These are phyloP conservation scores for Wickerhamiella azymoides DNA, from an alignment of 805 yeast species.

Conservation along the genomic window DNA sequence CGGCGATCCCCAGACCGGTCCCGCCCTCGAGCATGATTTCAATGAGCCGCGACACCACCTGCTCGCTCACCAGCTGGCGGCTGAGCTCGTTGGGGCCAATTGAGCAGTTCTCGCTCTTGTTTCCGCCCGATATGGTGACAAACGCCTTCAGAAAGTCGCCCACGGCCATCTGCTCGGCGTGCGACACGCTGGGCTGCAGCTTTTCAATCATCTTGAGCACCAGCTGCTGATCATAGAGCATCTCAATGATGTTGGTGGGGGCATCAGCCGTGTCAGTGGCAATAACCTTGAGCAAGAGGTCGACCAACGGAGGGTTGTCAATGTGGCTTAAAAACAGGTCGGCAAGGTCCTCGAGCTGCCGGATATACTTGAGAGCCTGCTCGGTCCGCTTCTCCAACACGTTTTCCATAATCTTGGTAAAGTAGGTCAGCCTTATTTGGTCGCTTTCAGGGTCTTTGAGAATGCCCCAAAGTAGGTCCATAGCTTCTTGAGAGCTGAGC, in stretches of 20 bases:
- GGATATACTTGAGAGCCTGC: conserved; percentile 57
- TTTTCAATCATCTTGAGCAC: conserved; percentile 60
- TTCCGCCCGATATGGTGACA: conserved; percentile 86
- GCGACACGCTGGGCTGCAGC: conserved; percentile 50
- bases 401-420: conserved; percentile 85
- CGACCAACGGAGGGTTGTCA: conserved; percentile 91
- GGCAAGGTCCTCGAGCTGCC: conserved; percentile 56
- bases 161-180: conserved; percentile 79
- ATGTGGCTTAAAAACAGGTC: conserved; percentile 72
- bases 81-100: conserved; percentile 94
- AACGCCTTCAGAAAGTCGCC: conserved; percentile 92
- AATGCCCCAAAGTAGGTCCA: conserved; percentile 66
- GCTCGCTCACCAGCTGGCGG: conserved; percentile 71
- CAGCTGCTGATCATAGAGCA: conserved; percentile 56
- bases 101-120: conserved; percentile 75
- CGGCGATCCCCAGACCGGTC: conserved; percentile 84
- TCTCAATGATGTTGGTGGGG: conserved; percentile 75
- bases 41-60: conserved; percentile 52
- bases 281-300: conserved; percentile 72
- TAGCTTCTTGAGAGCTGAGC: conserved; percentile 53
- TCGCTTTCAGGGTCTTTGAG: conserved; percentile 49
- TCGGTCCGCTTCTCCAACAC: conserved; percentile 78
- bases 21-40: conserved; percentile 63
- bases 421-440: conserved; percentile 52
- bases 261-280: conserved; percentile 85